These are phyloP conservation scores for Flaveria linearis DNA, from an alignment of 129 eudicot genomes.

Conservation along the genomic window DNA sequence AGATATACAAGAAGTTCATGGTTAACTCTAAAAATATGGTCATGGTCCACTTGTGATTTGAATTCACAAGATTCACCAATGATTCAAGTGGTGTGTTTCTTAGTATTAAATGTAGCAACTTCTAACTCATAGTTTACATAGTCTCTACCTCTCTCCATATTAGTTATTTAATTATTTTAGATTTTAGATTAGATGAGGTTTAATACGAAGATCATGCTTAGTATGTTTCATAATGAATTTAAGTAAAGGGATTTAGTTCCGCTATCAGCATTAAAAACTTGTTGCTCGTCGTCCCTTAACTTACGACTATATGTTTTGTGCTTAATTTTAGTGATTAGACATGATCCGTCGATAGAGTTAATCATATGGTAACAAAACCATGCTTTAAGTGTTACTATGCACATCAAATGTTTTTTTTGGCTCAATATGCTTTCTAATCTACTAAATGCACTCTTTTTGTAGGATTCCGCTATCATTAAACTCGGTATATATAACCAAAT, in stretches of 20 bases:
- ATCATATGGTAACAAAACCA: slow-evolving; percentile 4
- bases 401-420: neutral
- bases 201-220: too few relatives aligned
- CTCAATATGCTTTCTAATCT: neutral
- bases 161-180: neutral
- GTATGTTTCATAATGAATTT: neutral
- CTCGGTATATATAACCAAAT: neutral
- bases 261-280: neutral
- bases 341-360: neutral
- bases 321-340: neutral
- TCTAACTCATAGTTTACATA: too few relatives aligned
- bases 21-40: too few relatives aligned
- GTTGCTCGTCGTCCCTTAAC: neutral
- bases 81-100: too few relatives aligned
- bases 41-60: too few relatives aligned
- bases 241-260: neutral
- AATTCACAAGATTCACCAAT: too few relatives aligned
- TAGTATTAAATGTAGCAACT: too few relatives aligned
- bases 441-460: slow-evolving; percentile 6
- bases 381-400: neutral
- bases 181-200: neutral
- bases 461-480: neutral
- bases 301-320: neutral
- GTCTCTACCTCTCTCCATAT: too few relatives aligned
- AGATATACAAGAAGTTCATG: too few relatives aligned